Conservation (phyloP, 2,329 filamentous ascomycete genomes). For the Alternaria ventricosa region DNA sequence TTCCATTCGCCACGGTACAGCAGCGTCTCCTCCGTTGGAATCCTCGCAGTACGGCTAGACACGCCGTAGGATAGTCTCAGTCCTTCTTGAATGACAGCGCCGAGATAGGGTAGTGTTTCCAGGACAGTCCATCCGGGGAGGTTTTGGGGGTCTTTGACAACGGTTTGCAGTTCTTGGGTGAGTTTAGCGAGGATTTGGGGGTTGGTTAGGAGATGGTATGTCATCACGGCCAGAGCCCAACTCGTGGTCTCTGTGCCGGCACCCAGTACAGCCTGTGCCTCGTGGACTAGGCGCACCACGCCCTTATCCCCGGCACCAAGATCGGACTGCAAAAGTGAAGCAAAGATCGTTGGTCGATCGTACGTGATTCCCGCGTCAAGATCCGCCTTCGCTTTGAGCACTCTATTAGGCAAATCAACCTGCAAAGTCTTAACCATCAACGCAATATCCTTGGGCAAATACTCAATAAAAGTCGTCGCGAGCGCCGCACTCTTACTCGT, state of each 20-base stretch:
- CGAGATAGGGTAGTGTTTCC: conserved; percentile 40
- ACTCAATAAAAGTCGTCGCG: conserved; percentile 25
- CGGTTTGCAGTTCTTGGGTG: conserved; percentile 29
- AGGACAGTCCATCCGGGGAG: conserved; percentile 27
- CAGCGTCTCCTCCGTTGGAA: conserved; percentile 31
- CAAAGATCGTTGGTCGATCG: conserved; percentile 33
- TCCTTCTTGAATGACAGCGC: conserved; percentile 42
- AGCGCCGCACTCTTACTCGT: conserved; percentile 17
- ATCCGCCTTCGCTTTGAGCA: conserved; percentile 28
- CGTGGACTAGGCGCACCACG: conserved; percentile 37
- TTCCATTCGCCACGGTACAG: conserved; percentile 35
- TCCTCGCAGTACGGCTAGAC: conserved; percentile 33
- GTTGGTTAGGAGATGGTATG: conserved; percentile 38
- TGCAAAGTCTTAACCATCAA: conserved; percentile 34
- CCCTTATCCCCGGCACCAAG: conserved; percentile 25
- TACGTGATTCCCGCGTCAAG: conserved; percentile 31
- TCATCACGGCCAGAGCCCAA: conserved; percentile 33
- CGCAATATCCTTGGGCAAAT: conserved; percentile 27
- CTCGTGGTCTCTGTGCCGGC: conserved; percentile 47
- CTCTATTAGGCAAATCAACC: conserved; percentile 32
- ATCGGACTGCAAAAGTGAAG: conserved; percentile 24
- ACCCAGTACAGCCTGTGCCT: conserved; percentile 40
- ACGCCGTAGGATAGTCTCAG: conserved; percentile 38
- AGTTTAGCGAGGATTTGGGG: conserved; percentile 29
- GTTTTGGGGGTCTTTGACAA: conserved; percentile 21